Conservation (phyloP, 1,139 yeast species). For the Zygosaccharomyces sapae region DNA sequence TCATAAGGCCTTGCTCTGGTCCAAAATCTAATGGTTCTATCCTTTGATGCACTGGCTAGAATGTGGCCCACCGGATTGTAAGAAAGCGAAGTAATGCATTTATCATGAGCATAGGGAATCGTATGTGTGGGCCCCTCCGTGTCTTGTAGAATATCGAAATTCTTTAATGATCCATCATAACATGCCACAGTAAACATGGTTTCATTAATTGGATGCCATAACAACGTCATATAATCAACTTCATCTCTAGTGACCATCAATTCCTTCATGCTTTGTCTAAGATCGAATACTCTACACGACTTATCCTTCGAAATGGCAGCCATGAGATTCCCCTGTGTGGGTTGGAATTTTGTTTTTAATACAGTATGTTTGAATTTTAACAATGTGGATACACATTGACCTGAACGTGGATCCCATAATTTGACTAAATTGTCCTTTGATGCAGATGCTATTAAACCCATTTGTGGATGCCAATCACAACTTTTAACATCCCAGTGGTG, state of each 20-base stretch:
- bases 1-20: conserved; percentile 89
- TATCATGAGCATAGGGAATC: conserved; percentile 91
- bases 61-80: conserved; percentile 94
- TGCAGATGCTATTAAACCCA: conserved; percentile 81
- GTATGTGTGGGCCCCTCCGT: conserved; percentile 52
- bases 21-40: conserved; percentile 91
- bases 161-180: conserved; percentile 81
- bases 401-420: conserved; percentile 91
- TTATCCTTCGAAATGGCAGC: conserved; percentile 89
- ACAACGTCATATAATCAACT: conserved; percentile 76
- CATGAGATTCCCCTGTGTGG: conserved; percentile 48
- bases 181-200: conserved; percentile 80
- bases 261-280: conserved; percentile 72
- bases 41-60: conserved; percentile 89
- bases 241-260: conserved; percentile 71
- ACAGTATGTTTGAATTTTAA: conserved; percentile 95
- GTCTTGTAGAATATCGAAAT: conserved; percentile 59
- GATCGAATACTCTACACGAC: conserved; percentile 81
- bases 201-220: conserved; percentile 92
- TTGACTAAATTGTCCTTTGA: conserved; percentile 91
- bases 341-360: conserved; percentile 75
- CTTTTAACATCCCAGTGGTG: conserved; percentile 99
- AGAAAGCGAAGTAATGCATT: conserved; percentile 82
- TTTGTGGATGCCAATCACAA: conserved; percentile 92
- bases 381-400: conserved; percentile 68